These are phyloP conservation scores for Asterochloris erici DNA, from an alignment of 139 green algal species.

Conservation along the genomic window DNA sequence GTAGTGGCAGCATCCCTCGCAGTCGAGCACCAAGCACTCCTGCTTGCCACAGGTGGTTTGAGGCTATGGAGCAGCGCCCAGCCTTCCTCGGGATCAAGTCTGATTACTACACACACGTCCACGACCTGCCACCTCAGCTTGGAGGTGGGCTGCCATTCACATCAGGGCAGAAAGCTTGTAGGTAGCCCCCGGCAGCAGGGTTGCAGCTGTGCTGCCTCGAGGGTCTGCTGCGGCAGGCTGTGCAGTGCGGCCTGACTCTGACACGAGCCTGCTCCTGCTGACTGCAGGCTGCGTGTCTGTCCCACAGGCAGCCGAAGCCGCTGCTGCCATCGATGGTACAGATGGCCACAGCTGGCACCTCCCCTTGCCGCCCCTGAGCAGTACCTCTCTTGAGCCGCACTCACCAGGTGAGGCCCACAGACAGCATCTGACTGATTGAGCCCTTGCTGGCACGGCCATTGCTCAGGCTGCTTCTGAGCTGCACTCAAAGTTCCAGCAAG, in stretches of 20 bases:
- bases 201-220: no score
- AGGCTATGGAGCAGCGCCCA: conserved; percentile 84
- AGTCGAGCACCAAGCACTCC: not conserved
- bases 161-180: no score
- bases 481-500: no score
- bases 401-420: conserved; percentile 33
- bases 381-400: conserved; percentile 60
- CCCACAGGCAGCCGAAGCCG: conserved; percentile 40
- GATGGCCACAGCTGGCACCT: conserved; percentile 73
- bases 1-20: not conserved
- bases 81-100: conserved; percentile 78
- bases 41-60: conserved; percentile 68
- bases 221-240: not conserved
- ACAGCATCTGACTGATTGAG: no score
- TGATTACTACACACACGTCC: conserved; percentile 90
- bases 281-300: conserved; percentile 50
- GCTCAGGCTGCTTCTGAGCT: no score
- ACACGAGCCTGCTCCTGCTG: not conserved
- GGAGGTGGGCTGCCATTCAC: conserved; percentile 40
- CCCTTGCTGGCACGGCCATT: no score
- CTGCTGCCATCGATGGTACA: conserved; percentile 69
- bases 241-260: not conserved
- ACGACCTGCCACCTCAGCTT: conserved; percentile 95
- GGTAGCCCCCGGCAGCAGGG: no score
- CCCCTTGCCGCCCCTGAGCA: conserved; percentile 64